These are phyloP conservation scores for Areca catechu DNA, from an alignment of 176 grass and related monocot genomes.

Conservation along the genomic window DNA sequence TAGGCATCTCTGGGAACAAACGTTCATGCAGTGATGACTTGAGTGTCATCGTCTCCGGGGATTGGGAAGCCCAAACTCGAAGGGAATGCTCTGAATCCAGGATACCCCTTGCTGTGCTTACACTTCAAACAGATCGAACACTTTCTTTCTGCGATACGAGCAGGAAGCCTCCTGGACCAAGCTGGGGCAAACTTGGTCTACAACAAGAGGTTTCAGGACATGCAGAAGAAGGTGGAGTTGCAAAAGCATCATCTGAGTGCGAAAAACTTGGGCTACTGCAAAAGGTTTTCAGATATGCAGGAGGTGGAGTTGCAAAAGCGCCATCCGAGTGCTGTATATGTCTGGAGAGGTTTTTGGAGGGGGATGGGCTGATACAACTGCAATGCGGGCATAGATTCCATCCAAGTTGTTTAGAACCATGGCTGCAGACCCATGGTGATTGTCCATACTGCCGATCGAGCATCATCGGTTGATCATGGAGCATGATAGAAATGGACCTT, in stretches of 20 bases:
- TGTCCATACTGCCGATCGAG: slow-evolving; percentile 11
- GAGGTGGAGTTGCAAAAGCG: neutral
- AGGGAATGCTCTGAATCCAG: neutral
- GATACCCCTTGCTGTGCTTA: neutral
- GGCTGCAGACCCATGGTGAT: neutral
- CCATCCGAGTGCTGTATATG: slow-evolving; percentile 9
- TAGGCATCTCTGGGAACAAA: neutral
- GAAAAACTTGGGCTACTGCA: neutral
- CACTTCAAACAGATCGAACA: neutral
- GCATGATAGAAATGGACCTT: too few species aligned
- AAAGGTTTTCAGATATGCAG: neutral
- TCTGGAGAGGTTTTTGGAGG: slow-evolving; percentile 4
- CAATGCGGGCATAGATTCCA: slow-evolving; percentile 7
- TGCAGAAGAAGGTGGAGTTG: too few species aligned
- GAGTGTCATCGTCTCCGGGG: neutral
- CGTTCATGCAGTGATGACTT: neutral
- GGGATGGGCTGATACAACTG: slow-evolving; percentile 7
- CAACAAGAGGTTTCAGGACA: neutral
- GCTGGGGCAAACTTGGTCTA: neutral
- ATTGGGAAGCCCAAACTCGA: neutral
- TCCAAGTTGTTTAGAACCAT: slow-evolving; percentile 3
- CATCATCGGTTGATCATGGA: neutral
- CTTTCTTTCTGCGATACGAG: neutral
- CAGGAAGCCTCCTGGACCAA: neutral
- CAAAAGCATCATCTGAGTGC: too few species aligned